A percentile compares a stretch with the other conserved stretches of the same genome.
Evolutionary conservation across 2,329 filamentous ascomycete genomes (phyloP).

Genomic region (Colletotrichum cereale): DNA sequence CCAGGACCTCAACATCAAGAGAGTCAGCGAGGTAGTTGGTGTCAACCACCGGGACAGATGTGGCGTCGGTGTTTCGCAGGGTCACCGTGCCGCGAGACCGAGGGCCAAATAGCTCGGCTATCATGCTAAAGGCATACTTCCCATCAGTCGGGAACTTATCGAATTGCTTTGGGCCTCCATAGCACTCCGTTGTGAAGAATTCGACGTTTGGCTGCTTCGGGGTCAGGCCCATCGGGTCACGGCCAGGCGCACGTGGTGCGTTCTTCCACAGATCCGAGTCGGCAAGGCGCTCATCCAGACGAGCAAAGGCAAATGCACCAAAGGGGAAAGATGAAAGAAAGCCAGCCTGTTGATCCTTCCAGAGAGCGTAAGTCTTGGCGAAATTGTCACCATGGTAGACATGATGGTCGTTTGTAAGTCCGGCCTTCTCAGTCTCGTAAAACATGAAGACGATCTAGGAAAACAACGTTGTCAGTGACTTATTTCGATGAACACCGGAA

Average conservation of each 20-base stretch:
- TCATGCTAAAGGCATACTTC: constrained; percentile 69
- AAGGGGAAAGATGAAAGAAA: constrained; percentile 73
- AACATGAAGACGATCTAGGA: constrained; percentile 68
- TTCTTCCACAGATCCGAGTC: constrained; percentile 67
- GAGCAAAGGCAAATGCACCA: constrained; percentile 71
- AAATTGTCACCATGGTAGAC: constrained; percentile 67
- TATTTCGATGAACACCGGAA: neutral
- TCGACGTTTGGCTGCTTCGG: constrained; percentile 70
- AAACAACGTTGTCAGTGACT: neutral
- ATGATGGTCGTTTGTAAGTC: constrained; percentile 65
- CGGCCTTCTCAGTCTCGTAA: constrained; percentile 67
- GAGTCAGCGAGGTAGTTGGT: constrained; percentile 70
- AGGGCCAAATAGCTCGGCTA: constrained; percentile 69
- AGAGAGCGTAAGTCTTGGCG: constrained; percentile 63
- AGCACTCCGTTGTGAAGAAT: constrained; percentile 73
- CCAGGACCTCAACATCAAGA: constrained; percentile 69
- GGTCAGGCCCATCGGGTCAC: constrained; percentile 73
- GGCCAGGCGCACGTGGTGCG: constrained; percentile 60
- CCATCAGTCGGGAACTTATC: constrained; percentile 64
- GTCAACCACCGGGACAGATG: constrained; percentile 67
- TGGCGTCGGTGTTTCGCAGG: constrained; percentile 61
- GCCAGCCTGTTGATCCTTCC: constrained; percentile 69
- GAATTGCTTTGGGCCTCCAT: constrained; percentile 71
- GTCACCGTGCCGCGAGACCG: constrained; percentile 67
- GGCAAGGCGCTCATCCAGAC: constrained; percentile 70